Evolutionary conservation across 192 early-diverging fungal species (phyloP), one percentile per base, ranked within the genome.

Genomic region (Rhizophagus clarus): DNA sequence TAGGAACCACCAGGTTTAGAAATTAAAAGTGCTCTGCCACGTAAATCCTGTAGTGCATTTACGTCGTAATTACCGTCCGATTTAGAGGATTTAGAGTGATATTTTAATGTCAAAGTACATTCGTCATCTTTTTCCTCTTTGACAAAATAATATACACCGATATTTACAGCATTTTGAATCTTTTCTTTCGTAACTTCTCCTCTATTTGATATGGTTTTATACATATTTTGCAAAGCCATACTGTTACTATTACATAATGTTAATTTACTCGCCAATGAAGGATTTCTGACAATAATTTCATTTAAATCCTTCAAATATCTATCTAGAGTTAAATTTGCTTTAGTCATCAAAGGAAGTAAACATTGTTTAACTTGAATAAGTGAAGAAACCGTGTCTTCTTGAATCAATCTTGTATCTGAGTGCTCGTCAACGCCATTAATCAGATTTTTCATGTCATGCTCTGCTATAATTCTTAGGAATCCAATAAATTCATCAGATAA

Each of bases 391-490:
- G 73, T 76, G 11, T 81, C 80, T 34, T 81, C 73, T 61, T 79
- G 77, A 20, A 71, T 71, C 10, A 79, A 56, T n/a, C 76, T 22
- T 68, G 68, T 76, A 78, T 81, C 80, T 9, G 75, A 61, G 26
- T 70, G 64, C 1, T 81, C 80, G 31, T 81, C 80, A 17, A 77
- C 74, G 17, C 64, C 76, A 62, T 81, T 81, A 77, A 81, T 81
- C n/a, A 75, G 32, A 76, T 81, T 81, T 61, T 69, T 68, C 24
- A 81, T 51, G 22, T 76, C 76, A 61, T 81, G 67, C 32, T 76
- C 64, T 37, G 71, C 71, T 28, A 72, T 62, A 29, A 12, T 17
- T 51, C 9, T n/a, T 24, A 72, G 22, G 24, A 45, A 72, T 72
- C 14, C 11, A 49, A 72, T 17, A 51, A 72, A 72, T 37, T 72